phyloP scores from a whole-genome alignment of 140 eudicot genomes.

The Flaveria floridana region DNA sequence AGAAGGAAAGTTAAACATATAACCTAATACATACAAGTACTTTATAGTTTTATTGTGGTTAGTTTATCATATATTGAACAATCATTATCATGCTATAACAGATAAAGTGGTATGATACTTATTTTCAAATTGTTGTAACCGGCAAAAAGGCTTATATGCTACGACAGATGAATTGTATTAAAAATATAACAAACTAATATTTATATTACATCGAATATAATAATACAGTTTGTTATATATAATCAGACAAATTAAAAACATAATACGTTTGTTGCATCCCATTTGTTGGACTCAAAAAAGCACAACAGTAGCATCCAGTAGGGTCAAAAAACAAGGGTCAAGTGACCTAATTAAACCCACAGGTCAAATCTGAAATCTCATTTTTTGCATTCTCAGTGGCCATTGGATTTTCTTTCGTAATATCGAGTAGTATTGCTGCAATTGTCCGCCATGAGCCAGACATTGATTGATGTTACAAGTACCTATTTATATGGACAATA shows the following conservation, averaged over 20 bases:
- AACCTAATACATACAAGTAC: no score
- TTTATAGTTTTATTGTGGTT: no score
- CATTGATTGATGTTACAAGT: constrained; percentile 19
- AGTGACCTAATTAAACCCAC: constrained; percentile 16
- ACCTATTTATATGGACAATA: constrained; percentile 11
- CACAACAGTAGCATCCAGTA: constrained; percentile 14
- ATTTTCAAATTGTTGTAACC: no score
- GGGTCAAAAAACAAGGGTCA: constrained; percentile 14
- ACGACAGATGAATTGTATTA: no score
- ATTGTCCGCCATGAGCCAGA: constrained; percentile 35
- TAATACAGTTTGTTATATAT: neutral
- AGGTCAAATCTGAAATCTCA: constrained; percentile 20
- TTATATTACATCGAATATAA: no score
- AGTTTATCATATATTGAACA: no score
- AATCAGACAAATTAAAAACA: neutral
- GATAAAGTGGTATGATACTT: no score
- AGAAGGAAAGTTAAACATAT: no score
- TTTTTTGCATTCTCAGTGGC: constrained; percentile 21
- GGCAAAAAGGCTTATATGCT: no score
- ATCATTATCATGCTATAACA: no score
- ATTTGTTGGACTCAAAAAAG: neutral
- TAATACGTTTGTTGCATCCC: neutral
- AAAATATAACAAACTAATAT: no score
- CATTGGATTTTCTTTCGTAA: constrained; percentile 23
- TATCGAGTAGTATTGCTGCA: constrained; percentile 21